A percentile compares a stretch with the other conserved stretches of the same genome.
Conservation (phyloP, 352 stramenopile species). For the Phytophthora lateralis region DNA sequence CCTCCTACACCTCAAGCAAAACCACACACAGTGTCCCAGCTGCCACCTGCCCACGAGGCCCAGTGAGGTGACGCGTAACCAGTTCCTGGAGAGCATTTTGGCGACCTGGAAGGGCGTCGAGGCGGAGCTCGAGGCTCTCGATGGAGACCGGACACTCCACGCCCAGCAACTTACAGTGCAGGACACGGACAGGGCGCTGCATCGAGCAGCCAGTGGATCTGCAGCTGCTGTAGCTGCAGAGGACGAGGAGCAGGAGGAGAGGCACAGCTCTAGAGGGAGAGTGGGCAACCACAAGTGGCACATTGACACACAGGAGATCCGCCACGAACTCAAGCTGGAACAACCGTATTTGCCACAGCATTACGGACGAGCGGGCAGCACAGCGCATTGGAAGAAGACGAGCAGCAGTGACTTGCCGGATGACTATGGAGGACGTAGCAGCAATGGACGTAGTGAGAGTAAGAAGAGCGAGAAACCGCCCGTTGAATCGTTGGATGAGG, state of each 20-base stretch:
- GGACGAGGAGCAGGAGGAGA: conserved; percentile 13
- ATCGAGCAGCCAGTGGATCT: conserved; percentile 23
- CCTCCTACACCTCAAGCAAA: conserved; percentile 59
- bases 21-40: conserved; percentile 65
- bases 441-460: conserved; percentile 1
- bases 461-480: conserved; percentile 10
- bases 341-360: conserved; percentile 38
- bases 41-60: conserved; percentile 77
- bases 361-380: conserved; percentile 23
- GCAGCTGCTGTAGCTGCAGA: not conserved
- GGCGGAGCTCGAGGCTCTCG: conserved; percentile 49
- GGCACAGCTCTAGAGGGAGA: conserved; percentile 34
- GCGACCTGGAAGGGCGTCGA: conserved; percentile 81
- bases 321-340: conserved; percentile 49
- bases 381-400: conserved; percentile 34
- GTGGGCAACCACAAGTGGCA: conserved; percentile 75
- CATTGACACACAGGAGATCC: conserved; percentile 67
- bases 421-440: conserved; percentile 34
- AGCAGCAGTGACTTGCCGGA: conserved; percentile 50
- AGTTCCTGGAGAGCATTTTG: conserved; percentile 87
- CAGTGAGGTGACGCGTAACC: conserved; percentile 84
- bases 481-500: conserved; percentile 18
- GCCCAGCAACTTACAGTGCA: conserved; percentile 29
- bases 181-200: conserved; percentile 44
- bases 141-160: conserved; percentile 41